Conservation (phyloP, 2,329 filamentous ascomycete species). For the Colletotrichum gigasporum region DNA sequence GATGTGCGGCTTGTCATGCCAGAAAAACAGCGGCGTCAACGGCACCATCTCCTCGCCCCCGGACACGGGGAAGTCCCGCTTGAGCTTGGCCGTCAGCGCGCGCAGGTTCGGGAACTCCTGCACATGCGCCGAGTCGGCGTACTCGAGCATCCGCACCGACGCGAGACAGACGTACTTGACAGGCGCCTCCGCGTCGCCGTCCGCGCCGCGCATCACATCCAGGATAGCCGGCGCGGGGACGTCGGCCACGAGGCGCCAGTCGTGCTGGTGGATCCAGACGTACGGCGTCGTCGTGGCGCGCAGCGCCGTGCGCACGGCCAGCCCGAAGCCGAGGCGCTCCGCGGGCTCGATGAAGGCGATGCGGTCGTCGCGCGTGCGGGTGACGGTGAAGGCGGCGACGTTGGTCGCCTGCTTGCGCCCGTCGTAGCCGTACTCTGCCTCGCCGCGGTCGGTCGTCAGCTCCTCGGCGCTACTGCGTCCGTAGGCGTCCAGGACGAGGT, state of each 20-base stretch:
- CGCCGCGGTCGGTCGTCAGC: constrained; percentile 32
- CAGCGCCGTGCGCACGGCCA: constrained; percentile 62
- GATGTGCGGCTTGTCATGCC: constrained; percentile 67
- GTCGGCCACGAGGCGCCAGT: constrained; percentile 58
- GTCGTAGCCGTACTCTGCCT: constrained; percentile 59
- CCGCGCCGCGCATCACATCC: constrained; percentile 53
- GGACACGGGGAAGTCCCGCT: constrained; percentile 46
- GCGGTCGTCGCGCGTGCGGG: constrained; percentile 43
- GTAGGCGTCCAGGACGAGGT: constrained; percentile 47
- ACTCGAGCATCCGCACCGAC: constrained; percentile 60
- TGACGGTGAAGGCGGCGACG: constrained; percentile 40
- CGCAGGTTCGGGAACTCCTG: constrained; percentile 51
- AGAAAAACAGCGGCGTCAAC: constrained; percentile 66
- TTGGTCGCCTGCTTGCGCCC: not conserved
- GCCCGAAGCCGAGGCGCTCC: constrained; percentile 59
- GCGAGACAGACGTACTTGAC: constrained; percentile 64
- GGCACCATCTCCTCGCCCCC: constrained; percentile 47
- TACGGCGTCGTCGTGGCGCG: constrained; percentile 57
- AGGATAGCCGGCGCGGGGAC: constrained; percentile 56
- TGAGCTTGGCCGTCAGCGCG: constrained; percentile 51
- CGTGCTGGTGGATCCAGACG: constrained; percentile 67
- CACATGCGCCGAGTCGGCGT: constrained; percentile 58
- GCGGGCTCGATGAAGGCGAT: constrained; percentile 60
- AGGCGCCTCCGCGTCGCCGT: constrained; percentile 41
- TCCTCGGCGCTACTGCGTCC: not conserved